A percentile compares a stretch with the other conserved stretches of the same genome.
phyloP scores from a whole-genome alignment of 768 basidiomycete genomes.

The Goffeauzyma gilvescens region DNA sequence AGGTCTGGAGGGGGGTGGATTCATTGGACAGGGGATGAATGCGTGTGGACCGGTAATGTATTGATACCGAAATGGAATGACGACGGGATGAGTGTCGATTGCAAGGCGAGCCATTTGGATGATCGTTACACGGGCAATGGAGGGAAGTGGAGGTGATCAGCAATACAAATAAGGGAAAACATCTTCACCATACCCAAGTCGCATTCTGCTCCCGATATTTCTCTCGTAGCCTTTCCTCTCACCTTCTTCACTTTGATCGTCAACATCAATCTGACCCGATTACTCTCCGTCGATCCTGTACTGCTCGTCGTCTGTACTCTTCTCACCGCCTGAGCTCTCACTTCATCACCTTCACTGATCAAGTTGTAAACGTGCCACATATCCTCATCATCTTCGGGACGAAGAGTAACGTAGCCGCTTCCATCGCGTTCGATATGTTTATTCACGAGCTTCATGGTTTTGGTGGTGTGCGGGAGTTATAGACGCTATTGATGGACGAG shows the following conservation, averaged over 20 bases:
- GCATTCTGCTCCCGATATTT: no score
- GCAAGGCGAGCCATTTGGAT: no score
- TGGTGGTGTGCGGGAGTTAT: not conserved
- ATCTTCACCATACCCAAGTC: no score
- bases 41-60: no score
- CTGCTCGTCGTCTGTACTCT: constrained; percentile 74
- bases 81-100: no score
- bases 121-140: no score
- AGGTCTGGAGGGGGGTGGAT: not conserved
- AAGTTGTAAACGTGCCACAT: constrained; percentile 99
- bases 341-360: constrained; percentile 68
- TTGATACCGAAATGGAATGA: no score
- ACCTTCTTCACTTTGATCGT: constrained; percentile 63
- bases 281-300: constrained; percentile 86
- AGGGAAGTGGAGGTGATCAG: no score
- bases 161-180: no score
- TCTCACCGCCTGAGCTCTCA: constrained; percentile 68
- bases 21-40: not conserved
- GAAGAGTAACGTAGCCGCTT: constrained; percentile 80
- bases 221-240: no score
- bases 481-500: no score
- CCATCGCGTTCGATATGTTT: constrained; percentile 69
- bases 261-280: constrained; percentile 63
- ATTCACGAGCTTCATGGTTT: constrained; percentile 61
- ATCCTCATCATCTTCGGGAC: constrained; percentile 95